Base-by-base conservation (phyloP, 306 rosid species). In the Oemleria cerasiformis region DNA sequence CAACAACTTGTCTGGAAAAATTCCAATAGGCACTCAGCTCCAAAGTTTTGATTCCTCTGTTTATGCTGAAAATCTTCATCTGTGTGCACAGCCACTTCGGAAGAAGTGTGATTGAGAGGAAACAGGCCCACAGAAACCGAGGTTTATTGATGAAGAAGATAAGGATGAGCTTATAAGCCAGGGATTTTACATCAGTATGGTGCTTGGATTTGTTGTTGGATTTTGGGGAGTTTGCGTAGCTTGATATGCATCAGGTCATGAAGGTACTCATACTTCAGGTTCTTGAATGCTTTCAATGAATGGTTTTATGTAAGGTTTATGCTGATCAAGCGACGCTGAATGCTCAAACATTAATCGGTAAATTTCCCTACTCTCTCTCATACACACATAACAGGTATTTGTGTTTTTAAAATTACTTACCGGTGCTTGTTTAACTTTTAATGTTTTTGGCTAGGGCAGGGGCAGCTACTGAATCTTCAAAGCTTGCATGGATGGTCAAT, bases 181-280 rank as follows among this genome's bases (percentile, higher is more conserved):
- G 2, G 86, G 80, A 10, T 78, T 76, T n/a, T 68, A 19, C 63
- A 12, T 39, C 13, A 53, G 74, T 70, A 42, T 75, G 49, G 73
- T 36, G 7, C 8, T 68, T 39, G 48, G 72, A 0, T 50, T 36
- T 50, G 17, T 1, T 20, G 16, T 36, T 75, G 85, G 84, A 48
- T 84, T 83, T 58, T 77, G 65, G 80, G 82, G 75, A 34, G 78
- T 83, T 39, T 77, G 82, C 51, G 73, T 12, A 65, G 72, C 59
- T 36, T 79, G 43, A 0, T 70, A 8, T 14, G 60, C 6, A 65
- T 68, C 8, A 44, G 45, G 44, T 45, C 65, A 16, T 39, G 77
- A 79, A 73, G 83, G 44, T 8, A 25, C 2, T 42, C 70, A 6
- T 82, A 72, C 49, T 58, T 56, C 48, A 70, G 2, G 10, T 77